These are phyloP conservation scores for Fusarium luffae DNA, from an alignment of 2,329 filamentous ascomycete genomes.

Conservation along the genomic window DNA sequence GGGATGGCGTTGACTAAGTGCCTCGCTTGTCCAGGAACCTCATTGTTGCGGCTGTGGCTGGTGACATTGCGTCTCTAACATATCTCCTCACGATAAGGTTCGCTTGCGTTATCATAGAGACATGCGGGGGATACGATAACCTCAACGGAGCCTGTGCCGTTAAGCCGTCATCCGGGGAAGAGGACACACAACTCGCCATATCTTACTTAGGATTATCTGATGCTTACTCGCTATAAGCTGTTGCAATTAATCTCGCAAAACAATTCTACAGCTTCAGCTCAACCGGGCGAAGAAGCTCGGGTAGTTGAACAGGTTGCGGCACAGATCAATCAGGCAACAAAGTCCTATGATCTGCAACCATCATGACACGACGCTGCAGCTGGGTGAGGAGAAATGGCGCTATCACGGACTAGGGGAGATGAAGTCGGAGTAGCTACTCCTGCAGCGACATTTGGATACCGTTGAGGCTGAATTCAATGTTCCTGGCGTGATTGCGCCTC, in stretches of 20 bases:
- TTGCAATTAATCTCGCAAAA: slow-evolving; percentile 50
- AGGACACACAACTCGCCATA: slow-evolving; percentile 37
- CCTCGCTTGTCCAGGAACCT: slow-evolving; percentile 50
- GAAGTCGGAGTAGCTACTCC: slow-evolving; percentile 58
- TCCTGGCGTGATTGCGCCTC: slow-evolving; percentile 70
- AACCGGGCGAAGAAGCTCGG: slow-evolving; percentile 63
- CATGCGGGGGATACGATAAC: slow-evolving; percentile 57
- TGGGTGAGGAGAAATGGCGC: neutral
- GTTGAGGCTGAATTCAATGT: slow-evolving; percentile 66
- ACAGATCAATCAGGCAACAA: slow-evolving; percentile 49
- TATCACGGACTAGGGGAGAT: neutral
- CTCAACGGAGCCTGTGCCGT: slow-evolving; percentile 36
- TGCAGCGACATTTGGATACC: slow-evolving; percentile 55
- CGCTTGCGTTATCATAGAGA: slow-evolving; percentile 53
- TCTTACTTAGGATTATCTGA: no score
- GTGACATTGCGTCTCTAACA: neutral
- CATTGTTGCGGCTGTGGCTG: slow-evolving; percentile 53
- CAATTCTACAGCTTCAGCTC: neutral
- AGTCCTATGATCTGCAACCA: slow-evolving; percentile 53
- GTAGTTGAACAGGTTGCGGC: slow-evolving; percentile 62
- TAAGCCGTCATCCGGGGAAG: slow-evolving; percentile 32
- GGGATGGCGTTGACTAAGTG: slow-evolving; percentile 45
- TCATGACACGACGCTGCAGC: slow-evolving; percentile 24
- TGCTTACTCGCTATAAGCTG: slow-evolving; percentile 39
- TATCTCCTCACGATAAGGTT: slow-evolving; percentile 22